Conservation (phyloP, 192 early-diverging fungal genomes). For the Linnemannia zychae region DNA sequence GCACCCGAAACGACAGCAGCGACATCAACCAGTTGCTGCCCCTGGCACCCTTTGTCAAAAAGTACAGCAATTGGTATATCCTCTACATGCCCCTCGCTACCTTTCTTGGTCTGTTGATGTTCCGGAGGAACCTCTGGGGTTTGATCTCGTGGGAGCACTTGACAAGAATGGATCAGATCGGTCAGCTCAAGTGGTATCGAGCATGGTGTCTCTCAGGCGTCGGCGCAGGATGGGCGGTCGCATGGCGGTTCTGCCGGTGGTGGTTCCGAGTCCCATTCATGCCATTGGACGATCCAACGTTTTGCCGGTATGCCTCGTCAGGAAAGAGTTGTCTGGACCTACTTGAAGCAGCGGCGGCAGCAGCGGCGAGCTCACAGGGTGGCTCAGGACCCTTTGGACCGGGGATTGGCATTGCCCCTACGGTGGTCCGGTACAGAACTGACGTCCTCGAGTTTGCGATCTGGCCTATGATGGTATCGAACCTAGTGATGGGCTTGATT, state of each 20-base stretch:
- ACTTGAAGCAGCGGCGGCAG: conserved; percentile 15
- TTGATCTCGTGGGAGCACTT: conserved; percentile 68
- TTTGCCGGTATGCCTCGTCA: conserved; percentile 45
- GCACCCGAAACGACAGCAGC: conserved; percentile 12
- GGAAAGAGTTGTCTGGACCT: conserved; percentile 50
- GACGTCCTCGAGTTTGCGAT: conserved; percentile 50
- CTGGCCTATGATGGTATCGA: conserved; percentile 56
- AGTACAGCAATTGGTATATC: conserved; percentile 58
- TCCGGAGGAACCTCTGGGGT: conserved; percentile 67
- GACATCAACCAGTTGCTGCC: conserved; percentile 36
- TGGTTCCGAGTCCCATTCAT: conserved; percentile 56
- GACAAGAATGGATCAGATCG: conserved; percentile 58
- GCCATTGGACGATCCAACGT: conserved; percentile 49
- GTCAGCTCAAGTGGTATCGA: conserved; percentile 59
- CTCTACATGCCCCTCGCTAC: conserved; percentile 58
- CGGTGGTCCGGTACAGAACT: conserved; percentile 45
- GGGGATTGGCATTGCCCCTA: neutral
- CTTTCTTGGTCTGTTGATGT: conserved; percentile 62
- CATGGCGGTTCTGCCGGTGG: conserved; percentile 55
- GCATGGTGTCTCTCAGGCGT: conserved; percentile 65
- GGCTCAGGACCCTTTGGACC: neutral
- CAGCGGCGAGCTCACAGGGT: neutral
- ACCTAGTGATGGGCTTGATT: conserved; percentile 59
- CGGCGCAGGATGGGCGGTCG: conserved; percentile 63
- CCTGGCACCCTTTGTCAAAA: conserved; percentile 60